Base-by-base conservation (phyloP, 805 yeast species). In the Lipomyces oligophaga region DNA sequence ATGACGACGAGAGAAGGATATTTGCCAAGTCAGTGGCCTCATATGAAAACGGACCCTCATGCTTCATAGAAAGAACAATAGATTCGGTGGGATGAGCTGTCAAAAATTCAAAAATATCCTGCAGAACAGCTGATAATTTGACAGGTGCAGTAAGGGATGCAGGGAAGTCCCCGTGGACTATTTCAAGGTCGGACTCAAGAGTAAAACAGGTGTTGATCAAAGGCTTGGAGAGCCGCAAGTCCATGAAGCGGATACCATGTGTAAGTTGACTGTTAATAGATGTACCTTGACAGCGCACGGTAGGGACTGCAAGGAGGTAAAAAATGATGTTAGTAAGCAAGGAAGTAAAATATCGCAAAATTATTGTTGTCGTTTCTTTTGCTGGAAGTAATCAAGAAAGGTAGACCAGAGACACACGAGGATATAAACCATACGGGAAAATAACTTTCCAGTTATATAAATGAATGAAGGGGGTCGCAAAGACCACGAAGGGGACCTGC, bases 91-190 rank as follows among this genome's bases (percentile, higher is more conserved):
- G 66, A 64, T 83, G 73, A 3, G 62, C 47, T 13, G 70, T 66
- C 50, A 83, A 68, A 58, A 81, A 84, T 11, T 68, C 66, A 59
- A 79, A 82, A 31, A 84, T 72, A 43, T 80, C 85, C 0, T 74
- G 64, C 56, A 84, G 69, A 2, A 72, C 73, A n/a, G 69, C 71
- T 5, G 63, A 60, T 46, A 84, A 71, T 55, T 74, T 72, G 48
- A 73, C 72, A 19, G 83, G 76, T 52, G 78, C 74, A 25, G 80
- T 74, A 34, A 82, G 66, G 43, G 74, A 75, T 34, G 83, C 85
- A 0, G 93, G 89, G 65, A 83, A 83, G 52, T 80, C 80, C 35
- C 88, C 88, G 61, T 83, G 90, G 49, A 79, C 76, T 18, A 83
- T 83, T 57, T 79, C 78, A 51, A 84, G 70, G 49, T 79, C 79